A percentile compares a stretch with the other conserved stretches of the same genome.
phyloP scores from a whole-genome alignment of 108 stramenopile species.

The Schizochytrium sp. region DNA sequence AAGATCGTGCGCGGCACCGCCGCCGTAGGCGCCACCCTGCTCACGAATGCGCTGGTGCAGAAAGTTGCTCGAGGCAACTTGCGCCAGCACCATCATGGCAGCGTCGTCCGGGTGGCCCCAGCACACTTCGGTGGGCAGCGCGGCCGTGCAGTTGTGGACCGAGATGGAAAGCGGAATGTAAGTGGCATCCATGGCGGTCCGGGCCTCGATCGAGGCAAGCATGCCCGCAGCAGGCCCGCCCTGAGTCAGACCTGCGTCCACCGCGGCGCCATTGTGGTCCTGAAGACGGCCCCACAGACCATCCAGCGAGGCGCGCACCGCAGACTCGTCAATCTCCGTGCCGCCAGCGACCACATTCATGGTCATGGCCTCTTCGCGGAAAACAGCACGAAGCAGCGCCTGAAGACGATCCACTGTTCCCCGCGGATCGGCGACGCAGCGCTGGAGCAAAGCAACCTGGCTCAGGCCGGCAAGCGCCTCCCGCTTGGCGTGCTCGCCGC shows the following conservation, averaged over 20 bases:
- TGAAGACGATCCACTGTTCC: background rate
- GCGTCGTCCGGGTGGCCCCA: background rate
- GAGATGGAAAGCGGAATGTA: constrained; percentile 13
- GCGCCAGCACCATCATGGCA: background rate
- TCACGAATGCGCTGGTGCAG: constrained; percentile 2
- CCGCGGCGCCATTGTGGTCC: background rate
- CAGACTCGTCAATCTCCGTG: background rate
- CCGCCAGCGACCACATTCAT: background rate
- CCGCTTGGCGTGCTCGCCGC: background rate
- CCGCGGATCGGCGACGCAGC: background rate
- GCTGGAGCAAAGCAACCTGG: background rate
- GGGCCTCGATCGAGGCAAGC: background rate
- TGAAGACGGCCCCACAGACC: background rate
- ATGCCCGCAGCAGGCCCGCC: background rate
- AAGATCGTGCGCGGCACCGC: background rate
- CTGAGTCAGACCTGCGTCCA: background rate
- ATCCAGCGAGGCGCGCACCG: background rate
- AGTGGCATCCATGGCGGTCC: background rate
- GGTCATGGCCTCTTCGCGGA: background rate
- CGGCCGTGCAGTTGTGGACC: background rate
- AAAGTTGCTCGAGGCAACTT: background rate
- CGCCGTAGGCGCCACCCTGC: constrained; percentile 5
- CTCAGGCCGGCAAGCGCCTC: background rate
- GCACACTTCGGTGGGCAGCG: background rate
- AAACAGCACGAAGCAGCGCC: background rate